Conservation (phyloP, 1,139 yeast genomes). For the Protomyces gravidus region DNA sequence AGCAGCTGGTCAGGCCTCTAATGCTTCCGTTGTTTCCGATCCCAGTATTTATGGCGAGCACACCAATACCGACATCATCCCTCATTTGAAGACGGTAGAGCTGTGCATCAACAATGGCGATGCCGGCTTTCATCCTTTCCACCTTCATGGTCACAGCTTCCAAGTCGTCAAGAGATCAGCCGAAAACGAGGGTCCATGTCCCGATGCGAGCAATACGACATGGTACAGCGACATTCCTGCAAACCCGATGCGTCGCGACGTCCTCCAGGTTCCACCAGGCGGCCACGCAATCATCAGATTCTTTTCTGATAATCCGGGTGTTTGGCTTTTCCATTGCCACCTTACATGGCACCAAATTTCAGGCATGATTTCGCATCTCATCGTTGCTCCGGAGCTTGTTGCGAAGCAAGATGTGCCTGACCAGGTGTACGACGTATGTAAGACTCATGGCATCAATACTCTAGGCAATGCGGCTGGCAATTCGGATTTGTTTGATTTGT, state of each 20-base stretch:
- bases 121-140: slow-evolving; percentile 84
- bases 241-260: slow-evolving; percentile 66
- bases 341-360: slow-evolving; percentile 75
- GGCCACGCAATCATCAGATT: slow-evolving; percentile 68
- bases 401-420: slow-evolving; percentile 43
- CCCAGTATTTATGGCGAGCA: slow-evolving; percentile 69
- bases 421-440: slow-evolving; percentile 26
- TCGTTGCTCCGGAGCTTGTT: slow-evolving; percentile 69
- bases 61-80: slow-evolving; percentile 67
- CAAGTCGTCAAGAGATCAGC: slow-evolving; percentile 59
- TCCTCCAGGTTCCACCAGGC: slow-evolving; percentile 59
- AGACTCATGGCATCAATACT: slow-evolving; percentile 39
- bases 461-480: slow-evolving; percentile 86
- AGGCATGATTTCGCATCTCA: slow-evolving; percentile 68
- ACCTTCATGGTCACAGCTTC: slow-evolving; percentile 75
- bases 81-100: slow-evolving; percentile 58
- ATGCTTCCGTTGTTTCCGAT: slow-evolving; percentile 45
- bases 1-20: slow-evolving; percentile 54
- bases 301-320: slow-evolving; percentile 80
- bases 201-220: slow-evolving; percentile 45
- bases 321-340: slow-evolving; percentile 92
- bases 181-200: slow-evolving; percentile 48
- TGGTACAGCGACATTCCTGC: slow-evolving; percentile 48
- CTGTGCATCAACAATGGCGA: slow-evolving; percentile 66
- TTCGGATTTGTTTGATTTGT: slow-evolving; percentile 57